phyloP scores from a whole-genome alignment of 2,329 filamentous ascomycete species.

The Stagonosporopsis chrysanthemi region DNA sequence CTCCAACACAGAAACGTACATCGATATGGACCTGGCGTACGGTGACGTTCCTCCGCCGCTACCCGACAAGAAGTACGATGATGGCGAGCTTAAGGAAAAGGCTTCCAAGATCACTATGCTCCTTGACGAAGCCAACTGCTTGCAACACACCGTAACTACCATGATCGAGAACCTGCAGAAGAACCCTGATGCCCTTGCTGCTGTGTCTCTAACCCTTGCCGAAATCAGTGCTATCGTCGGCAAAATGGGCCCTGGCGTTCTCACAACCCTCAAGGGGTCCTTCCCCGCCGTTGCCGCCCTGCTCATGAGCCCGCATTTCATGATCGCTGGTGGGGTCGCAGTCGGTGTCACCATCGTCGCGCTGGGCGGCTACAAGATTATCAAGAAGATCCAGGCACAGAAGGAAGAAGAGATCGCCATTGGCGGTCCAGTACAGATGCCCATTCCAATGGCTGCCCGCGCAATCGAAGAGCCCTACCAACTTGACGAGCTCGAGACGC shows the following conservation, averaged over 20 bases:
- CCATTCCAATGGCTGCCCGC: conserved; percentile 25
- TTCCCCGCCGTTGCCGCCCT: conserved; percentile 88
- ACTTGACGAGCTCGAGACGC: conserved; percentile 65
- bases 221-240: conserved; percentile 84
- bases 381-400: conserved; percentile 76
- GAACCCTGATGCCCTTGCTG: conserved; percentile 90
- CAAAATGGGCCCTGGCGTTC: conserved; percentile 84
- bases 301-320: conserved; percentile 88
- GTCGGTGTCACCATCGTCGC: conserved; percentile 95
- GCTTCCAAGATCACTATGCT: conserved; percentile 78
- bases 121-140: conserved; percentile 85
- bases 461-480: conserved; percentile 38
- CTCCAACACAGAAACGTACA: conserved; percentile 56
- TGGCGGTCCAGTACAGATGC: conserved; percentile 23
- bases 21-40: conserved; percentile 93
- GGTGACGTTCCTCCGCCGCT: conserved; percentile 80
- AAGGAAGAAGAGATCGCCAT: conserved; percentile 43
- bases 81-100: conserved; percentile 70
- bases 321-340: conserved; percentile 88
- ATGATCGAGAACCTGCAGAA: conserved; percentile 83
- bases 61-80: conserved; percentile 56
- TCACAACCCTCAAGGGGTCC: conserved; percentile 77
- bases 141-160: conserved; percentile 81
- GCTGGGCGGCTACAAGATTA: conserved; percentile 96
- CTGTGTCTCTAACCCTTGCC: conserved; percentile 89